Base-by-base conservation (phyloP, 2,329 filamentous ascomycete species). In the Aspergillus sp. region DNA sequence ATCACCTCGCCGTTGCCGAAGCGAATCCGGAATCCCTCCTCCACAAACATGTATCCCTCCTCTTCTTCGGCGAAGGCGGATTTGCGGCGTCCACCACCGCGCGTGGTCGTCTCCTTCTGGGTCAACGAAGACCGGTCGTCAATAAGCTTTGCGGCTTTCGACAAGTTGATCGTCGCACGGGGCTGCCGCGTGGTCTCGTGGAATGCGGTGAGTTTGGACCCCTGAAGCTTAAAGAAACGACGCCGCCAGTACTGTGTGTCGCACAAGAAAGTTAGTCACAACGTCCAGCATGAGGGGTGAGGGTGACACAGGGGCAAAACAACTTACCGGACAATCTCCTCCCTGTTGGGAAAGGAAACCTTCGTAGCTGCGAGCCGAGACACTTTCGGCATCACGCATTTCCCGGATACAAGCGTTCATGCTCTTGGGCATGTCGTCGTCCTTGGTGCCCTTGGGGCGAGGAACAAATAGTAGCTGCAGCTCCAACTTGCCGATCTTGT, bases 21-120 rank as follows among this genome's bases (percentile, higher is more conserved):
- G 59, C 94, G 92, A 74, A 99, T 96, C 46, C 95, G 91, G 88
- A 99, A 99, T 2, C 95, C 95, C 75, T 99, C 95, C 76, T 99
- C 95, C 55, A 99, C 94, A 75, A 99, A 99, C 90, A 97, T 96
- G 81, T 99, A 99, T 47, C 95, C 95, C 74, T 99, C 95, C 78
- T 99, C 95, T 66, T 99, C 95, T 76, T 98, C 95, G 1, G 94
- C 93, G 75, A 99, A 99, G 11, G 91, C 95, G 36, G 93, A 97
- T 75, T 96, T 92, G 57, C 95, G 90, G 49, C 95, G 90, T 67
- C 87, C 88, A 57, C 92, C 91, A 64, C 85, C 85, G 72, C 88
- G 90, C 58, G 89, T 90, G 14, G 84, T 87, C 0, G 89, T 91
- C 71, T 96, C 91, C 66, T 91, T 92, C 70, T 96, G 90, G 6